Evolutionary conservation across 2,329 filamentous ascomycete species (phyloP).

Genomic region (Pochonia chlamydosporia): DNA sequence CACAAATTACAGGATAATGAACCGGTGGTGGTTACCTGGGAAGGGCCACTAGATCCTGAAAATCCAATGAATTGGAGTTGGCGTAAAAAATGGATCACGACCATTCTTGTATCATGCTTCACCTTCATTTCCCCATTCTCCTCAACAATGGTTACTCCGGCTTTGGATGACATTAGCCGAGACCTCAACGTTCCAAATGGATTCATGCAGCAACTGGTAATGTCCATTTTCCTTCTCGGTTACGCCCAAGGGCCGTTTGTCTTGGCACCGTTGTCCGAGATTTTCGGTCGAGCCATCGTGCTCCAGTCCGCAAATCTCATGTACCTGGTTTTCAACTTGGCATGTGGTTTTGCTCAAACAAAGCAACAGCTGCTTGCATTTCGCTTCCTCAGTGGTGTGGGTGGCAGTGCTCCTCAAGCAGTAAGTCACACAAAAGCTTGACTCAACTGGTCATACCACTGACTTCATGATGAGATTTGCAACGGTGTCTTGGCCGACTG

Average conservation of each 20-base stretch:
- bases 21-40: not conserved
- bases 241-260: constrained; percentile 48
- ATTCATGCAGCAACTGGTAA: constrained; percentile 42
- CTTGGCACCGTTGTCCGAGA: constrained; percentile 46
- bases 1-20: too few relatives aligned
- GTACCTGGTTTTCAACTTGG: constrained; percentile 50
- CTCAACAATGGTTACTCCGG: constrained; percentile 45
- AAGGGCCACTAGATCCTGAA: constrained; percentile 27
- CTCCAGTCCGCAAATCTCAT: constrained; percentile 40
- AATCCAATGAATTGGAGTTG: constrained; percentile 39
- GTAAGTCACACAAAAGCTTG: constrained; percentile 15
- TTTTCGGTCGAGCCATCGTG: constrained; percentile 40
- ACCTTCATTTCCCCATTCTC: constrained; percentile 53
- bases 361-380: constrained; percentile 41
- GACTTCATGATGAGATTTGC: fast-evolving
- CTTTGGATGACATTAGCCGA: constrained; percentile 39
- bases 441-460: not conserved
- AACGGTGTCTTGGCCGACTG: constrained; percentile 41
- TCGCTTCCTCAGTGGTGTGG: constrained; percentile 42
- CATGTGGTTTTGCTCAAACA: constrained; percentile 42
- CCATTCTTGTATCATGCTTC: constrained; percentile 29
- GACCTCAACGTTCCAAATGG: constrained; percentile 18
- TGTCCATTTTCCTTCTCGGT: constrained; percentile 56
- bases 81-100: constrained; percentile 27
- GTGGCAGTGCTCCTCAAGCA: constrained; percentile 40